phyloP scores from a whole-genome alignment of 2,329 filamentous ascomycete species.

The Aspergillus novoparasiticus region DNA sequence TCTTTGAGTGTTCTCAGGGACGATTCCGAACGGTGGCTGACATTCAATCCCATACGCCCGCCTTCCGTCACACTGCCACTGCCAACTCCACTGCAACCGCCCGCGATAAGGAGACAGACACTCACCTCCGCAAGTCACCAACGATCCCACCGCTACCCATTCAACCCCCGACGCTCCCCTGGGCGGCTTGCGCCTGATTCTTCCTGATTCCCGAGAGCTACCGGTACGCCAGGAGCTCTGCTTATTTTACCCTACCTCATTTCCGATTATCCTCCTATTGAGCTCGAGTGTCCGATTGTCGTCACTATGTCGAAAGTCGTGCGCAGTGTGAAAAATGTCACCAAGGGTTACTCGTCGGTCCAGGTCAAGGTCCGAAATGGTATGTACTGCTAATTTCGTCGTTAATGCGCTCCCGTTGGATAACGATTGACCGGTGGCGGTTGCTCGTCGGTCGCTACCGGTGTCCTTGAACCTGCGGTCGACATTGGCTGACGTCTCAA shows the following conservation, averaged over 20 bases:
- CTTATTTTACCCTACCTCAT: background rate
- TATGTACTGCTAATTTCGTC: conserved; percentile 48
- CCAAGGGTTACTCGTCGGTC: conserved; percentile 94
- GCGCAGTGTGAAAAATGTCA: conserved; percentile 97
- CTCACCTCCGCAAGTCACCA: background rate
- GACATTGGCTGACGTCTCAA: conserved; percentile 9
- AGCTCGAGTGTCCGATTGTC: conserved; percentile 13
- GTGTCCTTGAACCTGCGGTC: conserved; percentile 9
- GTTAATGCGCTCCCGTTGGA: conserved; percentile 3
- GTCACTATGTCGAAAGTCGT: conserved; percentile 89
- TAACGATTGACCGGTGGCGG: conserved; percentile 1
- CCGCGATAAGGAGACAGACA: conserved; percentile 15
- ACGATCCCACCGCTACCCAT: background rate
- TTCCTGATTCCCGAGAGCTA: background rate
- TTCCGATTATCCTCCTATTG: conserved; percentile 3
- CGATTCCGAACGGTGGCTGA: conserved; percentile 20
- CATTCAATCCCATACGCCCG: conserved; percentile 15
- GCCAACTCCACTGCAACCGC: conserved; percentile 5
- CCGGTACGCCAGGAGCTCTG: background rate
- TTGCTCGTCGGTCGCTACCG: background rate
- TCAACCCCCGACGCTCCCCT: background rate
- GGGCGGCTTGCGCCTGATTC: background rate
- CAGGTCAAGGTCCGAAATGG: conserved; percentile 99
- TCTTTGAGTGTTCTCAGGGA: background rate
- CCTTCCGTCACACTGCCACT: conserved; percentile 10